Percentiles rank a stretch among this genome's conserved stretches.
phyloP scores from a whole-genome alignment of 345 rosid species.

The Eucalyptus leucophloia region DNA sequence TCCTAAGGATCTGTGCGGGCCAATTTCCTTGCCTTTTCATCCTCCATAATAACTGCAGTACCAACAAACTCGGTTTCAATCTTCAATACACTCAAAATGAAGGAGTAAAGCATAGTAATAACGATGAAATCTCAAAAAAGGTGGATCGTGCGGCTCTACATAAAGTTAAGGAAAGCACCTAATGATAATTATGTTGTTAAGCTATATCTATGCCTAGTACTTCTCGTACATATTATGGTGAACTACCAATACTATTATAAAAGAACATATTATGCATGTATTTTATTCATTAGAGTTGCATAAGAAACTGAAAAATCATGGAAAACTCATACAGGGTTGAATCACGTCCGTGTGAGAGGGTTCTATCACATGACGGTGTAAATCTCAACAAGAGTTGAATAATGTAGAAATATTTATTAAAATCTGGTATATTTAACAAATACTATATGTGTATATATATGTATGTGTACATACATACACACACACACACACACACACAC shows the following conservation, averaged over 20 bases:
- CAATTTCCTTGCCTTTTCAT: background rate
- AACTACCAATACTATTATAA: background rate
- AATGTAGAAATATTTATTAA: background rate
- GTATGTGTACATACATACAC: rapidly evolving
- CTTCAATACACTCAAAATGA: background rate
- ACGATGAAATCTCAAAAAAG: background rate
- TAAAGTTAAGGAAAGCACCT: background rate
- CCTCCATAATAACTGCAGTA: background rate
- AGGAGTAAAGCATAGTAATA: background rate
- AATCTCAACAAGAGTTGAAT: background rate
- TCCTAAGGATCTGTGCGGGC: background rate
- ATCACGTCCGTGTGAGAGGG: background rate
- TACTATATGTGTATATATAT: background rate
- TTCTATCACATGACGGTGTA: background rate
- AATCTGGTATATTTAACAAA: background rate
- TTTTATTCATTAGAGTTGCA: background rate
- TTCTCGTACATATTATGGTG: background rate
- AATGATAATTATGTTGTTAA: background rate
- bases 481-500: too few species aligned
- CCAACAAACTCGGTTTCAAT: background rate
- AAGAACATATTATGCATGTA: background rate
- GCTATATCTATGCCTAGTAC: background rate
- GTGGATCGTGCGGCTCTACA: background rate
- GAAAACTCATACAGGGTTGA: background rate
- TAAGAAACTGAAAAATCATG: background rate